Base-by-base conservation (phyloP, 371 early-diverging fungal species). In the Mortierella sp. region DNA sequence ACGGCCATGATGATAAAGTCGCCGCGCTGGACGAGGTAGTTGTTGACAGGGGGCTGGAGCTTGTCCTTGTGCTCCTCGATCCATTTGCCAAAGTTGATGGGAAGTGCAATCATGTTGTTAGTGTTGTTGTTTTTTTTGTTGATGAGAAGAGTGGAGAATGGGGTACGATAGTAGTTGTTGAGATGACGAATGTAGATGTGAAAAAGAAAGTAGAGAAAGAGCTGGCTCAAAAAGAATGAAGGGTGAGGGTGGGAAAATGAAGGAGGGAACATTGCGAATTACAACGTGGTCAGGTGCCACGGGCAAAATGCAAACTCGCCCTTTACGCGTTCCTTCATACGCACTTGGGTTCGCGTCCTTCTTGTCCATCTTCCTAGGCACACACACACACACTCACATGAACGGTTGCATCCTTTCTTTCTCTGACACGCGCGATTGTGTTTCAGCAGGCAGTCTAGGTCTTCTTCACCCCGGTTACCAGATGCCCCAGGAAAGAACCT, bases 41-140 rank as follows among this genome's bases (percentile, higher is more conserved):
- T 99, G 90, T 95, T 95, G 58, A 99, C 97, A 7, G 99, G 99
- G 41, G 99, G 99, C 79, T 94, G 90, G 61, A 99, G 91, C 73
- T 92, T 91, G 84, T 96, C 90, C 29, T 82, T 52, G 88, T 98
- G 94, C 74, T 96, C 95, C 55, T 87, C 89, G 11, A 98, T 79
- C 98, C 98, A 99, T 85, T 90, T 89, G 37, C 88, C 85, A 78
- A 99, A 96, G 89, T 99, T 96, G 71, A 99, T 91, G 48, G 98
- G 95, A 40, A 89, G 90, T 45, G 87, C 82, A 65, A 93, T 80
- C 89, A 89, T 89, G 40, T 39, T 80, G n/a, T n/a, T n/a, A n/a
- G n/a, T 22, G 34, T 66, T 66, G 31, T 50, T 31, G 26, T 2
- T 26, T 48, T 52, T 37, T 52, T 31, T 14, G 31, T 31, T 61